Evolutionary conservation across 305 asterid genomes (phyloP), one percentile per base, ranked within the genome.

Genomic region (Fraxinus greggii): DNA sequence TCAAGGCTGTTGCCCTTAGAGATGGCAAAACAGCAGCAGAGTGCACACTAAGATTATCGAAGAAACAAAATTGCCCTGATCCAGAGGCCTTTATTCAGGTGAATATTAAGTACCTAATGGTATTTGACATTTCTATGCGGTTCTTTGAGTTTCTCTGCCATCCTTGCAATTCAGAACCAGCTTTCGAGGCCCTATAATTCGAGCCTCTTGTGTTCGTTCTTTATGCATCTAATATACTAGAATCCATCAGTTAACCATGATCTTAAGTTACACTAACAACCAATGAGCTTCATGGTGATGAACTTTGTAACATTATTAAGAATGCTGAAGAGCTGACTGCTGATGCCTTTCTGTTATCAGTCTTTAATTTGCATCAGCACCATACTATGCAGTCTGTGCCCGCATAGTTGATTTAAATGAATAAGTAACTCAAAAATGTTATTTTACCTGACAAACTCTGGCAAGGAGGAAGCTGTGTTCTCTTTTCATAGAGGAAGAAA

Each of bases 21-120:
- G 99, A 96, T 88, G 99, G 99, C 32, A 85, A 76, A 82, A 89
- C 97, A 81, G 99, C 98, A 32, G 99, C 99, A 19, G 89, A 89
- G 82, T 81, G 89, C 86, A 73, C 98, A 0, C 87, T 96, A 33
- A 90, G 88, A 82, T 85, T 96, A 76, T 96, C 99, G 10, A 91
- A 88, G 85, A 95, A 90, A 82, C 99, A 96, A 89, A 94, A 87
- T 81, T 96, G 99, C 87, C 99, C 98, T n/a, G 78, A 92, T 54
- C 98, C 99, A 10, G 91, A 89, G 75, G 98, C 93, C 75, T 96
- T 90, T 85, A 90, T 91, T 86, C 87, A 90, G 97, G 98, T 94
- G 74, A 83, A 79, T 70, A 40, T 78, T 13, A 23, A 35, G 73
- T 48, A 79, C 79, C 75, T 59, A 31, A 21, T 67, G 78, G 54